Conservation (phyloP, 495 filamentous ascomycete genomes). For the Podospora bellae-mahoneyi region DNA sequence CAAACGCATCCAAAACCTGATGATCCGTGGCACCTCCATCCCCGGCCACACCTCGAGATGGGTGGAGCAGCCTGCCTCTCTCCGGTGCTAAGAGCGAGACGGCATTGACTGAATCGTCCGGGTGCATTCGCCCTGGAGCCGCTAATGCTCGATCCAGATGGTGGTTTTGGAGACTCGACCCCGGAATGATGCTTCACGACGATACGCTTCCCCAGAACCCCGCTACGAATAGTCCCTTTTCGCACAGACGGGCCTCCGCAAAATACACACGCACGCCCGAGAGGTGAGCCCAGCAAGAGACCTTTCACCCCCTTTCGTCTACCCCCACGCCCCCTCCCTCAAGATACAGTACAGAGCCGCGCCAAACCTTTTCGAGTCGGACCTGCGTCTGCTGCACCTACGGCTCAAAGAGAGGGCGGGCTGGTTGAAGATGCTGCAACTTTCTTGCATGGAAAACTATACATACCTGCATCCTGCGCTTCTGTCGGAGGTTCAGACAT, state of each 20-base stretch:
- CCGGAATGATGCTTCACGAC: background rate
- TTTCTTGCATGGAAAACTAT: background rate
- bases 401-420: constrained; percentile 4
- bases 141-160: constrained; percentile 16
- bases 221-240: background rate
- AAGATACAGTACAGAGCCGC: constrained; percentile 16
- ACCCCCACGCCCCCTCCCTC: constrained; percentile 11
- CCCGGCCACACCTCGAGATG: background rate
- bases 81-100: background rate
- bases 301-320: constrained; percentile 1
- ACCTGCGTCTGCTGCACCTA: constrained; percentile 32
- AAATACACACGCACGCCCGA: constrained; percentile 12
- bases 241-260: constrained; percentile 13
- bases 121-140: constrained; percentile 21
- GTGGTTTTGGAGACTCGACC: constrained; percentile 5
- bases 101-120: constrained; percentile 17
- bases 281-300: constrained; percentile 22
- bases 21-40: background rate
- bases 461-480: background rate
- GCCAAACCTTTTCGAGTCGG: constrained; percentile 34
- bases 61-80: background rate
- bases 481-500: background rate
- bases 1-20: background rate
- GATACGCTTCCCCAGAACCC: background rate
- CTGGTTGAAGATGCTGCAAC: background rate